Evolutionary conservation across 2,329 filamentous ascomycete species (phyloP).

Genomic region (Cladosporium sp.): DNA sequence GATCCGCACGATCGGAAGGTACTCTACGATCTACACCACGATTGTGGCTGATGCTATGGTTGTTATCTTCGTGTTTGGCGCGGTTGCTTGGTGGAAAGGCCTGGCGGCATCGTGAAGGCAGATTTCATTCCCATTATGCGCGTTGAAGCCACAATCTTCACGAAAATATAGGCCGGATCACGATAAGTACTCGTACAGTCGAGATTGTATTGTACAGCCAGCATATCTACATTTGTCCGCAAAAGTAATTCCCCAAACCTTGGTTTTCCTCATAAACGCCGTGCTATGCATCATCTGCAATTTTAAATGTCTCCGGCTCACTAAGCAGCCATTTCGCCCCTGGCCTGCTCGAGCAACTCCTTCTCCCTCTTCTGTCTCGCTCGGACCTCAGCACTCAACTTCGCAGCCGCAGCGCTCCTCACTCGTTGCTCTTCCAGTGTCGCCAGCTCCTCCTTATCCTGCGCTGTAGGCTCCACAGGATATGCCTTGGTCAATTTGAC

Average conservation of each 20-base stretch:
- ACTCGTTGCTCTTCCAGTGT: constrained; percentile 51
- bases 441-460: constrained; percentile 55
- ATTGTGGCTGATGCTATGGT: constrained; percentile 68
- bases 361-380: constrained; percentile 57
- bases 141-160: neutral
- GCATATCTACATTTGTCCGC: neutral
- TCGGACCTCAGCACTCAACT: constrained; percentile 47
- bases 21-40: constrained; percentile 65
- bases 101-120: neutral
- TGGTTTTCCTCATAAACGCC: constrained; percentile 4
- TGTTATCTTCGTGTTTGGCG: constrained; percentile 68
- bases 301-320: neutral
- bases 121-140: neutral
- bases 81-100: constrained; percentile 43
- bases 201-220: constrained; percentile 7
- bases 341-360: constrained; percentile 51
- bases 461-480: constrained; percentile 49
- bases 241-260: constrained; percentile 4
- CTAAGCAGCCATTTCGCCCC: constrained; percentile 33
- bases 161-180: neutral
- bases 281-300: constrained; percentile 7
- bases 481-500: constrained; percentile 57
- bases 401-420: constrained; percentile 50
- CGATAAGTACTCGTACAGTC: neutral
- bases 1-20: constrained; percentile 55